These are phyloP conservation scores for Amylocarpus encephaloides DNA, from an alignment of 2,329 filamentous ascomycete species.

Conservation along the genomic window DNA sequence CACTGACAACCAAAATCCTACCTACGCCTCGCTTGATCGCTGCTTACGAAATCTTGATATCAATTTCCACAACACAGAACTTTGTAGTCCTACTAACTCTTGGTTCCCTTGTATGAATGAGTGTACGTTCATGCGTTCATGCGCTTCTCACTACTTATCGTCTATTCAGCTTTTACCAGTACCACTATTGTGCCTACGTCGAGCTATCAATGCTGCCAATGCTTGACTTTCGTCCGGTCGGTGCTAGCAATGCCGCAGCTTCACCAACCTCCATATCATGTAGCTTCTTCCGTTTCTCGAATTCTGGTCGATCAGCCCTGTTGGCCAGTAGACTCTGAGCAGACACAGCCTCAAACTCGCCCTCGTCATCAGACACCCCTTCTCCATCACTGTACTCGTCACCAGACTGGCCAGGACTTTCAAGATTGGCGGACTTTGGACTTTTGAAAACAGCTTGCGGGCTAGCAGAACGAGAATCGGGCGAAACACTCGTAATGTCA, in stretches of 20 bases:
- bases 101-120: not conserved
- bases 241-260: conserved; percentile 41
- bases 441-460: conserved; percentile 37
- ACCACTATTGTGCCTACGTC: not conserved
- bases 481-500: conserved; percentile 19
- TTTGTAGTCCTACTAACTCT: no score
- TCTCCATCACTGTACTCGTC: conserved; percentile 32
- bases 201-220: conserved; percentile 21
- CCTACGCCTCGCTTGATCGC: no score
- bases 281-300: conserved; percentile 43
- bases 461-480: conserved; percentile 31
- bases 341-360: conserved; percentile 30
- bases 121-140: no score
- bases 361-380: conserved; percentile 27
- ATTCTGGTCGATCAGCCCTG: conserved; percentile 16
- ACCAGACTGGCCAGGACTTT: conserved; percentile 28
- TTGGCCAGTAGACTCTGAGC: conserved; percentile 24
- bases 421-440: conserved; percentile 33
- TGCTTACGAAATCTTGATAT: no score
- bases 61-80: no score
- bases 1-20: no score
- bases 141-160: no score
- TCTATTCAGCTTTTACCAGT: no score
- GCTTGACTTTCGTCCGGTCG: conserved; percentile 19
- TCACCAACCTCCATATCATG: conserved; percentile 56